These are phyloP conservation scores for Arthroderma uncinatum DNA, from an alignment of 2,329 filamentous ascomycete genomes.

Conservation along the genomic window DNA sequence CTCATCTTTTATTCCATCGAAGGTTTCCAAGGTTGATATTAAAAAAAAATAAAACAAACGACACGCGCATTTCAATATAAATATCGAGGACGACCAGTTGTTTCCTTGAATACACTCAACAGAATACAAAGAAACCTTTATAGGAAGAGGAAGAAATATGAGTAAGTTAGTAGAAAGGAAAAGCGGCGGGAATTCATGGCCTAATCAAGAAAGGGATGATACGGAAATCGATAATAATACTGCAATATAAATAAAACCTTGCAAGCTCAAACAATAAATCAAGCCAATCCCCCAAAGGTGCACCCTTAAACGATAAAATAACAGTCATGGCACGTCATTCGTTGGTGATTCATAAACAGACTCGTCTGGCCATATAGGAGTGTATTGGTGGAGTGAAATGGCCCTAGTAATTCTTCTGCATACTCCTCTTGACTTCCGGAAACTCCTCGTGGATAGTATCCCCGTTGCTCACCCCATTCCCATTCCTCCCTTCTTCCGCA, in stretches of 20 bases:
- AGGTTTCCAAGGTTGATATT: no score
- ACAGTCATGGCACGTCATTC: not conserved
- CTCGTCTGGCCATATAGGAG: not conserved
- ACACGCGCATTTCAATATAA: not conserved
- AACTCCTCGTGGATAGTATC: conserved; percentile 6
- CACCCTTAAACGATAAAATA: not conserved
- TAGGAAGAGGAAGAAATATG: not conserved
- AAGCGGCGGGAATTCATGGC: no score
- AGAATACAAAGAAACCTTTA: not conserved
- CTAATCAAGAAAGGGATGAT: no score
- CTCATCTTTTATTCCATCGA: not conserved
- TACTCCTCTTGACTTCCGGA: conserved; percentile 9
- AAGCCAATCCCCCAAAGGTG: not conserved
- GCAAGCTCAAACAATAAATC: not conserved
- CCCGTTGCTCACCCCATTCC: not conserved
- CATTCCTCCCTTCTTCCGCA: not conserved
- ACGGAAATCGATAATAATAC: no score
- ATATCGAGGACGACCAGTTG: not conserved
- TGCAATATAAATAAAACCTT: no score
- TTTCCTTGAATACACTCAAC: not conserved
- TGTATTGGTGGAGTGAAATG: no score
- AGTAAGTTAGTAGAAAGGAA: no score
- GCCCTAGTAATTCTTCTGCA: conserved; percentile 10
- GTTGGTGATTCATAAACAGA: not conserved
- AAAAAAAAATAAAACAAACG: not conserved